Percentiles rank a stretch among this genome's conserved stretches.
Evolutionary conservation across 2,329 filamentous ascomycete genomes (phyloP).

Genomic region (Xylaria digitata): DNA sequence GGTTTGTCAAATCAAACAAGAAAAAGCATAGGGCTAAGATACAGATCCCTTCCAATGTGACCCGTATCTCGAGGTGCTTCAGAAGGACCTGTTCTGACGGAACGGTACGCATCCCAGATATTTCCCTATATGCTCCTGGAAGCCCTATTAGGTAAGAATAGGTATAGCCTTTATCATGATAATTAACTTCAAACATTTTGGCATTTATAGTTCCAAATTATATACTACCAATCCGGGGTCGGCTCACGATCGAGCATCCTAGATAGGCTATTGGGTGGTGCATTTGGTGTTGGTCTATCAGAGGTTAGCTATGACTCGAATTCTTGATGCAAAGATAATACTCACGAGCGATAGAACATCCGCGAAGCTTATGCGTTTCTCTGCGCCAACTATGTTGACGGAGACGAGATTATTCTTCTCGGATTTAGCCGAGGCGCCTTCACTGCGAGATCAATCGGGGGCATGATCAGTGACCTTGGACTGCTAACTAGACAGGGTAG

Average conservation of each 20-base stretch:
- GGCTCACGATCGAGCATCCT: slow-evolving; percentile 63
- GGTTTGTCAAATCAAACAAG: slow-evolving; percentile 56
- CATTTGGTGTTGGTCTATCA: slow-evolving; percentile 65
- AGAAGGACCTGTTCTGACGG: slow-evolving; percentile 63
- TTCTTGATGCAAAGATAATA: background rate
- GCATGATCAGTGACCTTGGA: slow-evolving; percentile 63
- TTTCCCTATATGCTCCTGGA: background rate
- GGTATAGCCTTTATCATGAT: background rate
- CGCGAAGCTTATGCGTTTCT: slow-evolving; percentile 72
- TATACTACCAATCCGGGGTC: slow-evolving; percentile 71
- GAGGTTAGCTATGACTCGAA: slow-evolving; percentile 54
- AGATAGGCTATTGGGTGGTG: slow-evolving; percentile 65
- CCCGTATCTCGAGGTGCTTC: slow-evolving; percentile 68
- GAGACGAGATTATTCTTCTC: slow-evolving; percentile 67
- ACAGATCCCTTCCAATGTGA: slow-evolving; percentile 69
- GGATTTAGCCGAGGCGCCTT: slow-evolving; percentile 70
- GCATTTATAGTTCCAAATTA: slow-evolving; percentile 60
- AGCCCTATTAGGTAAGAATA: background rate
- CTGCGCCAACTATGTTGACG: slow-evolving; percentile 69
- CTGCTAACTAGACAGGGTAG: slow-evolving; percentile 63
- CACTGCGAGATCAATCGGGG: slow-evolving; percentile 66
- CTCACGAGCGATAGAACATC: slow-evolving; percentile 55
- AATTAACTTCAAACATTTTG: background rate
- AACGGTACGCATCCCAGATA: slow-evolving; percentile 41
- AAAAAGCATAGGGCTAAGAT: slow-evolving; percentile 54